These are phyloP conservation scores for slime mould (Dictyostelium discoideum) DNA, from an alignment of 78 protist species.

Conservation along the genomic window DNA sequence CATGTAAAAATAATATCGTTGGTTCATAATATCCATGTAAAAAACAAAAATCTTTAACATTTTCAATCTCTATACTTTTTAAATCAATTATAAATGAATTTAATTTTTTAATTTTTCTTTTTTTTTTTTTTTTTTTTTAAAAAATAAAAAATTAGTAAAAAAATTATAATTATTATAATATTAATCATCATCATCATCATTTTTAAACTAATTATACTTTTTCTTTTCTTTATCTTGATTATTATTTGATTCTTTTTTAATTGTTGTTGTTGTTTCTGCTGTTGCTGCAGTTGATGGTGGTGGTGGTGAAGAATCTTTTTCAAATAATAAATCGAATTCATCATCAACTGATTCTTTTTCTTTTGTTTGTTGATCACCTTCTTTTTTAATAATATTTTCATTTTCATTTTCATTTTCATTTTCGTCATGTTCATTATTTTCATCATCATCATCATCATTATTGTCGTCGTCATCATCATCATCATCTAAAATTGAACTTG, in stretches of 20 bases:
- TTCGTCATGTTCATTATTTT: neutral
- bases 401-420: neutral
- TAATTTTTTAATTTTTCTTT: neutral
- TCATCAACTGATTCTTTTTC: neutral
- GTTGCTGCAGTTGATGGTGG: neutral
- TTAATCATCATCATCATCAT: too few relatives aligned
- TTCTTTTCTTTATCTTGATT: neutral
- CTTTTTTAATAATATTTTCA: neutral
- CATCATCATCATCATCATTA: neutral
- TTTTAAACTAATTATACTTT: neutral
- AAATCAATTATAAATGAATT: conserved; percentile 37
- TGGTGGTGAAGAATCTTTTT: neutral
- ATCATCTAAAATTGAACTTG: conserved; percentile 8
- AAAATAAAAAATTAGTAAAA: neutral
- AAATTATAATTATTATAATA: neutral
- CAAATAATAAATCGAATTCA: neutral
- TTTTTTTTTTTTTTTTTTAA: neutral
- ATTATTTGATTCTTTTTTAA: neutral
- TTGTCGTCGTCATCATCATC: conserved; percentile 9
- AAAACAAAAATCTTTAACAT: conserved; percentile 80
- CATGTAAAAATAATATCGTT: conserved; percentile 72
- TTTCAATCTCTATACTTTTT: conserved; percentile 3
- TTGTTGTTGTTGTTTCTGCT: neutral
- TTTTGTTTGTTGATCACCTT: neutral
- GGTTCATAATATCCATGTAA: conserved; percentile 87